Conservation (phyloP, 1,139 yeast species). For the Saccharomycopsis hybrid region DNA sequence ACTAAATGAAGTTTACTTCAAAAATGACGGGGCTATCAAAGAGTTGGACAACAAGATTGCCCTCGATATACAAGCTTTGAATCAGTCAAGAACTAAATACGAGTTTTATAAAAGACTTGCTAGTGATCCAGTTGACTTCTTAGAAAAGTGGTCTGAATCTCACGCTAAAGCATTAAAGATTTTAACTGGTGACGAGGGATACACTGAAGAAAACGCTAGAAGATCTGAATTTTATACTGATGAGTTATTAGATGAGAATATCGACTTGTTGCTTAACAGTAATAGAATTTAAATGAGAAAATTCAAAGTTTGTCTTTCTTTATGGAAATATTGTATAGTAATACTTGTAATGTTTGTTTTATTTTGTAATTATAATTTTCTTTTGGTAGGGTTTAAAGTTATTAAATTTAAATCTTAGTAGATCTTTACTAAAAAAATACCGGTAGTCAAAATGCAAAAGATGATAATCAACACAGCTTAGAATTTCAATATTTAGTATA, state of each 20-base stretch:
- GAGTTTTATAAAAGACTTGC: conserved; percentile 72
- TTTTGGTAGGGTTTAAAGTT: no score
- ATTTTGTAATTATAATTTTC: no score
- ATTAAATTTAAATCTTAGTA: no score
- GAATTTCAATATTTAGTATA: no score
- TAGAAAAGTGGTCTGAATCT: conserved; percentile 65
- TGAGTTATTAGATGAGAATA: conserved; percentile 67
- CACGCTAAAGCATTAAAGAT: conserved; percentile 73
- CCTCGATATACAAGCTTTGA: conserved; percentile 58
- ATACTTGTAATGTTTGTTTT: no score
- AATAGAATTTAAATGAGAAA: conserved; percentile 20
- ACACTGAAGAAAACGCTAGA: conserved; percentile 86
- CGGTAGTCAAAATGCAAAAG: no score
- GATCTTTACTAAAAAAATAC: no score
- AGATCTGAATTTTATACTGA: conserved; percentile 75
- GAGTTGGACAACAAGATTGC: conserved; percentile 56
- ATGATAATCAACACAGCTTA: no score
- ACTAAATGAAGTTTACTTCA: conserved; percentile 37
- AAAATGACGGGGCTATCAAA: conserved; percentile 45
- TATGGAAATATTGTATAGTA: no score
- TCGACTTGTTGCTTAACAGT: conserved; percentile 61
- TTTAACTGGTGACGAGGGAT: conserved; percentile 79
- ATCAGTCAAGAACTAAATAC: conserved; percentile 54
- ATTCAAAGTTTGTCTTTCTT: no score
- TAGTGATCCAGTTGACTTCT: conserved; percentile 69